Conservation (phyloP, 176 grass and related monocot species). For the Oryza meridionalis region DNA sequence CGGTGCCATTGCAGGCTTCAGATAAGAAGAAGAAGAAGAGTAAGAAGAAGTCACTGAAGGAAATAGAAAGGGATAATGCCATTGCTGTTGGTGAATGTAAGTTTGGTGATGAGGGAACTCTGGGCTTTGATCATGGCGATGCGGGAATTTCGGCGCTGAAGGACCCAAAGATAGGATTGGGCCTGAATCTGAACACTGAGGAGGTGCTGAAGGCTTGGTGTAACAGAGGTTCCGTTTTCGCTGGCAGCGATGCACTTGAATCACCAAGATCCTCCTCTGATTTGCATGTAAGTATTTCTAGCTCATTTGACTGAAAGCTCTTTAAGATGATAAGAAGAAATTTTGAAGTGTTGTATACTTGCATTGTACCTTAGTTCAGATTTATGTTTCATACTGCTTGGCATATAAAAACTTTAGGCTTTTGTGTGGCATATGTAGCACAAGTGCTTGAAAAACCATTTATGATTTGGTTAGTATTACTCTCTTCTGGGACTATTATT, state of each 20-base stretch:
- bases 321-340: background rate
- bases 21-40: slow-evolving; percentile 75
- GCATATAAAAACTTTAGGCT: background rate
- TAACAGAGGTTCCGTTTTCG: slow-evolving; percentile 60
- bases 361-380: background rate
- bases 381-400: background rate
- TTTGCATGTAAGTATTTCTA: slow-evolving; percentile 58
- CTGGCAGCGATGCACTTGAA: slow-evolving; percentile 36
- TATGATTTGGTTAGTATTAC: background rate
- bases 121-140: slow-evolving; percentile 8
- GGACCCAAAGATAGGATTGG: slow-evolving; percentile 50
- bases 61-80: slow-evolving; percentile 36
- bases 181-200: slow-evolving; percentile 76
- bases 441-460: background rate
- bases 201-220: slow-evolving; percentile 75
- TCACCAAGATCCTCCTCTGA: slow-evolving; percentile 48
- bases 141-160: slow-evolving; percentile 18
- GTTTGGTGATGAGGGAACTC: slow-evolving; percentile 19
- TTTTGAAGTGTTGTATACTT: background rate
- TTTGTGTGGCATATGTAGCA: background rate
- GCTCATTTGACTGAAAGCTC: background rate
- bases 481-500: background rate
- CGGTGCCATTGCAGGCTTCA: background rate
- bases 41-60: slow-evolving; percentile 37
- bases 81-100: background rate